These are phyloP conservation scores for Aurifilum marmelostoma DNA, from an alignment of 2,329 filamentous ascomycete species.

Conservation along the genomic window DNA sequence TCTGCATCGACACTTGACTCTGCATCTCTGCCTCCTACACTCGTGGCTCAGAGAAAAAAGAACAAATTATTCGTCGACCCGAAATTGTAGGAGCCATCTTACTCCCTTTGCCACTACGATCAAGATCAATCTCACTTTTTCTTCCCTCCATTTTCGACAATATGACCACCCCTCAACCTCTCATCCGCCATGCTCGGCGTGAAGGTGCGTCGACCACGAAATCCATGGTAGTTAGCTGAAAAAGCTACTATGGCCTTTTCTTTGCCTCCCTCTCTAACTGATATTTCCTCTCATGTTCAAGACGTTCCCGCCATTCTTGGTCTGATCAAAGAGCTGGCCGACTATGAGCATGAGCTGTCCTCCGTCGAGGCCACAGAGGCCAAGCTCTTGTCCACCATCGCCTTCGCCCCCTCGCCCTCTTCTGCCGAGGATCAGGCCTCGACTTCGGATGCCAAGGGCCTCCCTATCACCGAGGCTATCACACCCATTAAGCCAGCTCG, in stretches of 20 bases:
- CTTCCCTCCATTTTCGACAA: neutral
- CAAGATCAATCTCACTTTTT: neutral
- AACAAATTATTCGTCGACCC: neutral
- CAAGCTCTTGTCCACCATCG: constrained; percentile 73
- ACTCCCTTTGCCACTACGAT: neutral
- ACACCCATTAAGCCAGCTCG: constrained; percentile 67
- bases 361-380: constrained; percentile 78
- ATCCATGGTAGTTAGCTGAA: neutral
- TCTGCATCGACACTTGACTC: neutral
- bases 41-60: too few species aligned
- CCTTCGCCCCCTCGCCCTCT: constrained; percentile 62
- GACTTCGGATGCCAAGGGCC: constrained; percentile 31
- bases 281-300: constrained; percentile 41
- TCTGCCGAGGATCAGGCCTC: constrained; percentile 42
- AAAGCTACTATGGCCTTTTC: neutral
- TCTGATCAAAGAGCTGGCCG: constrained; percentile 83
- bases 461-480: constrained; percentile 56
- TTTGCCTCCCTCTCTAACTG: neutral
- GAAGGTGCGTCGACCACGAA: constrained; percentile 51
- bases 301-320: constrained; percentile 81
- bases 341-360: constrained; percentile 79
- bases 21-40: neutral
- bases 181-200: constrained; percentile 61
- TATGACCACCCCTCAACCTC: constrained; percentile 40
- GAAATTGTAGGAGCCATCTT: neutral